A percentile compares a stretch with the other conserved stretches of the same genome.
Conservation (phyloP, 805 yeast species). For the Schwanniomyces vanrijiae region DNA sequence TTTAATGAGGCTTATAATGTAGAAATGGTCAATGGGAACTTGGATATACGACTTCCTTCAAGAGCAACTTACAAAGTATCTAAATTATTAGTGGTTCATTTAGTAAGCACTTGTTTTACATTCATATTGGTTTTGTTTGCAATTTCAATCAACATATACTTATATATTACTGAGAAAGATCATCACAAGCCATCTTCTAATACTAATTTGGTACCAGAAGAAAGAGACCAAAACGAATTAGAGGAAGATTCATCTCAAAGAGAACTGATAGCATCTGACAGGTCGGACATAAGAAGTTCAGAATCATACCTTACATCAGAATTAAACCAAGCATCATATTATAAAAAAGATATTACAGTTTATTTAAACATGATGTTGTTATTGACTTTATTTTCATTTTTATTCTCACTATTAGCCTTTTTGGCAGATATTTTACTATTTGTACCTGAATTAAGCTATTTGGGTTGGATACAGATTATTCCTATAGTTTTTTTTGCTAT, state of each 20-base stretch:
- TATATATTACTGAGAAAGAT: neutral
- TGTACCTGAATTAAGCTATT: conserved; percentile 71
- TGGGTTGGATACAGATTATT: conserved; percentile 81
- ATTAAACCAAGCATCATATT: neutral
- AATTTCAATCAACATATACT: neutral
- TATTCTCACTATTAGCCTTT: conserved; percentile 70
- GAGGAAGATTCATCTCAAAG: neutral
- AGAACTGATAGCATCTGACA: neutral
- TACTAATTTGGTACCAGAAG: conserved; percentile 4
- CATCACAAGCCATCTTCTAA: neutral
- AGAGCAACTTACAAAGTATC: conserved; percentile 39
- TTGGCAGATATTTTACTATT: conserved; percentile 81
- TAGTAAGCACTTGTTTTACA: conserved; percentile 36
- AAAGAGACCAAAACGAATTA: neutral
- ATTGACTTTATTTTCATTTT: conserved; percentile 65
- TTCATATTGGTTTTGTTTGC: conserved; percentile 14
- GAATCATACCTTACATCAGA: neutral
- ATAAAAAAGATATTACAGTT: neutral
- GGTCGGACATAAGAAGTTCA: neutral
- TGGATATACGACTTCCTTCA: conserved; percentile 39
- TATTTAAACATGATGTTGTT: conserved; percentile 54
- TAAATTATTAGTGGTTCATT: conserved; percentile 42
- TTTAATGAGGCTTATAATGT: conserved; percentile 6
- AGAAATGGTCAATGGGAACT: conserved; percentile 6
- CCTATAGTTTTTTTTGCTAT: conserved; percentile 66